phyloP scores from a whole-genome alignment of 257 asterid genomes.

The Echium plantagineum region DNA sequence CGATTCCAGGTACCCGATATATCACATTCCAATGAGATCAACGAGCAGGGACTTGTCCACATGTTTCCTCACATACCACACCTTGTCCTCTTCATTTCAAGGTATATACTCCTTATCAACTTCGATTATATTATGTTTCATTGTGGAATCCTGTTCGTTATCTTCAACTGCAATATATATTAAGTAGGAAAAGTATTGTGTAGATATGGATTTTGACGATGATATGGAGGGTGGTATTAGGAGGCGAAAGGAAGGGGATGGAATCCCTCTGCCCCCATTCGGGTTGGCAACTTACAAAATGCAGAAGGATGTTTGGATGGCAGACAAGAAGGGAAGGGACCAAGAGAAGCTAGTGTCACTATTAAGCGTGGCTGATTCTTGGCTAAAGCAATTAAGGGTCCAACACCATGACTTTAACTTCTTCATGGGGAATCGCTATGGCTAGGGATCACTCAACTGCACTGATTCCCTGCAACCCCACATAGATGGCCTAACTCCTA shows the following conservation, averaged over 20 bases:
- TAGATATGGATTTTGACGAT: constrained; percentile 33
- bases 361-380: constrained; percentile 74
- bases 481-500: constrained; percentile 12
- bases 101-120: constrained; percentile 12
- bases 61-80: constrained; percentile 44
- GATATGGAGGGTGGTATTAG: constrained; percentile 12
- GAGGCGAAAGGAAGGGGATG: constrained; percentile 29
- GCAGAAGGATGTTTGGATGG: constrained; percentile 40
- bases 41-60: constrained; percentile 39
- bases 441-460: constrained; percentile 15
- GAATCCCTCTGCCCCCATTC: constrained; percentile 32
- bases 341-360: constrained; percentile 50
- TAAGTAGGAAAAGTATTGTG: background rate
- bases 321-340: constrained; percentile 28
- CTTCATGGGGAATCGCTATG: constrained; percentile 61
- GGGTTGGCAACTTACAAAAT: constrained; percentile 46
- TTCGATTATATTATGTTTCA: background rate
- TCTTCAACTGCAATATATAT: background rate
- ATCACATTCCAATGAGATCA: constrained; percentile 44
- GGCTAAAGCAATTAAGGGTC: constrained; percentile 90
- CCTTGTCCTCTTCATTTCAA: constrained; percentile 47
- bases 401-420: constrained; percentile 91
- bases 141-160: background rate
- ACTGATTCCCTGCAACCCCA: constrained; percentile 11
- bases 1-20: constrained; percentile 40